Percentiles rank a stretch among this genome's conserved stretches.
These are phyloP conservation scores for rapeseed (Brassica napus) DNA, from an alignment of 345 rosid genomes.

Conservation along the genomic window Da-Ae NC_063446.1:11749501-11750000, in stretches of 20 bases:
- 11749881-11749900: neutral
- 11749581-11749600: neutral
- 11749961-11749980: conserved; percentile 30
- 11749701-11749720: neutral
- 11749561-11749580: neutral
- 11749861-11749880: neutral
- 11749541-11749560: neutral
- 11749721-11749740: neutral
- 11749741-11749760: neutral
- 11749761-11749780: neutral
- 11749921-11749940: neutral
- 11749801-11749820: neutral
- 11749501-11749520: conserved; percentile 19
- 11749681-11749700: neutral
- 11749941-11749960: neutral
- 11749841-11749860: neutral
- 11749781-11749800: too few species aligned
- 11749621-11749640: neutral
- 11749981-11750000: neutral
- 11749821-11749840: too few species aligned
- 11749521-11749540: conserved; percentile 13
- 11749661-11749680: neutral
- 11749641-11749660: neutral
- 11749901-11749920: neutral
- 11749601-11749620: neutral